Evolutionary conservation across 257 asterid species (phyloP).

Genomic region (Leonotis leonurus): DNA sequence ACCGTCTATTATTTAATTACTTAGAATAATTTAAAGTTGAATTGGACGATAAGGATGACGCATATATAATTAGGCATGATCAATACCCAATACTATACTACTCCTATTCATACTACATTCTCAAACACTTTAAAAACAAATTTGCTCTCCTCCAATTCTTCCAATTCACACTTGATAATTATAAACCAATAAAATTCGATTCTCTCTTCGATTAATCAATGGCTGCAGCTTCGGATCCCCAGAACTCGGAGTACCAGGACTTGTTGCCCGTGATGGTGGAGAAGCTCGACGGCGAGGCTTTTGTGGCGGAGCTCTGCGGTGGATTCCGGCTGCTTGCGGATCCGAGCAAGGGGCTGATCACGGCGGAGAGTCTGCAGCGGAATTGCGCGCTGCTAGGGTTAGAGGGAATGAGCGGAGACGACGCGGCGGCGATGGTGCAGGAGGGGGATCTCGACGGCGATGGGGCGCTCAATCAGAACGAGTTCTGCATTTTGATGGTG

Average conservation of each 20-base stretch:
- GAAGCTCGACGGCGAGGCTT: constrained; percentile 51
- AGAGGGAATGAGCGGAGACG: constrained; percentile 55
- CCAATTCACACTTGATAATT: too few relatives aligned
- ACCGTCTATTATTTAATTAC: too few relatives aligned
- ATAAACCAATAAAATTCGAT: too few relatives aligned
- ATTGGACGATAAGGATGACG: too few relatives aligned
- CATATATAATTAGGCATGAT: too few relatives aligned
- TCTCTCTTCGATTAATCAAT: too few relatives aligned
- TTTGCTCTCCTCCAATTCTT: too few relatives aligned
- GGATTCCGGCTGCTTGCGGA: constrained; percentile 59
- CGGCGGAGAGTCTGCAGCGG: constrained; percentile 42
- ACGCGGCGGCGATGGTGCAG: constrained; percentile 58
- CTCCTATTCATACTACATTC: too few relatives aligned
- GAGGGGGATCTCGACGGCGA: constrained; percentile 77
- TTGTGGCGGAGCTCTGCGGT: constrained; percentile 42
- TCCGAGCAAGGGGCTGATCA: constrained; percentile 40
- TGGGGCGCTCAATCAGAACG: constrained; percentile 54
- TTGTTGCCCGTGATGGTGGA: constrained; percentile 72
- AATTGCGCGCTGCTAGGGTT: constrained; percentile 48
- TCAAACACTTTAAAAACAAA: too few relatives aligned
- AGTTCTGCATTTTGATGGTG: constrained; percentile 74
- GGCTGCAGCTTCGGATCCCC: too few relatives aligned
- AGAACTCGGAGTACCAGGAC: constrained; percentile 47
- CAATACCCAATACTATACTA: too few relatives aligned
- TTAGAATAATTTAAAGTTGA: too few relatives aligned